Conservation (phyloP, 345 rosid species). For the Heritiera fomes region DNA sequence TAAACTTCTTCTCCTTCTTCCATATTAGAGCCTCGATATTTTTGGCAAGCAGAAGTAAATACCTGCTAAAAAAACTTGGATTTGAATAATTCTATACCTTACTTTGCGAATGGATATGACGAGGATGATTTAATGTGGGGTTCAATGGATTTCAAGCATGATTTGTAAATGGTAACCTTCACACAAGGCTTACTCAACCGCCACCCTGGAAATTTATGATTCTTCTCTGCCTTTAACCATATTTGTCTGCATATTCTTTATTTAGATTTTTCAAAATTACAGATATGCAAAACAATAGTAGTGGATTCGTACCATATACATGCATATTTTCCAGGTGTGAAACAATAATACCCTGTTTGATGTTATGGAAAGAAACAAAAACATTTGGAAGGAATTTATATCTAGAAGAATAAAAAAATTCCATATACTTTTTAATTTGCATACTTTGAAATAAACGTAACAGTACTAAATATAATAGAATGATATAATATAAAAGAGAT, state of each 20-base stretch:
- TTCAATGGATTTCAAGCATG: not conserved
- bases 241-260: not conserved
- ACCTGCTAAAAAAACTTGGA: not conserved
- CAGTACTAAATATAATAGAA: too few relatives aligned
- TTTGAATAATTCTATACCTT: not conserved
- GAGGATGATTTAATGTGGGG: too few relatives aligned
- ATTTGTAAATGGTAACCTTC: not conserved
- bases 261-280: not conserved
- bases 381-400: not conserved
- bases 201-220: not conserved
- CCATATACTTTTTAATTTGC: too few relatives aligned
- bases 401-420: not conserved
- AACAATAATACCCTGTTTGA: not conserved
- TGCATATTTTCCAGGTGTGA: not conserved
- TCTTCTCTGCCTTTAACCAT: not conserved
- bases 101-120: not conserved
- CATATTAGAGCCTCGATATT: not conserved
- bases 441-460: too few relatives aligned
- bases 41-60: not conserved
- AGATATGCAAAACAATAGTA: not conserved
- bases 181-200: too few relatives aligned
- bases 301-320: not conserved
- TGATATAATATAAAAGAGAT: too few relatives aligned
- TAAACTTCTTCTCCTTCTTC: not conserved
- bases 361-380: not conserved